phyloP scores from a whole-genome alignment of 169 alveolate species.

The Babesia sp. region DNA sequence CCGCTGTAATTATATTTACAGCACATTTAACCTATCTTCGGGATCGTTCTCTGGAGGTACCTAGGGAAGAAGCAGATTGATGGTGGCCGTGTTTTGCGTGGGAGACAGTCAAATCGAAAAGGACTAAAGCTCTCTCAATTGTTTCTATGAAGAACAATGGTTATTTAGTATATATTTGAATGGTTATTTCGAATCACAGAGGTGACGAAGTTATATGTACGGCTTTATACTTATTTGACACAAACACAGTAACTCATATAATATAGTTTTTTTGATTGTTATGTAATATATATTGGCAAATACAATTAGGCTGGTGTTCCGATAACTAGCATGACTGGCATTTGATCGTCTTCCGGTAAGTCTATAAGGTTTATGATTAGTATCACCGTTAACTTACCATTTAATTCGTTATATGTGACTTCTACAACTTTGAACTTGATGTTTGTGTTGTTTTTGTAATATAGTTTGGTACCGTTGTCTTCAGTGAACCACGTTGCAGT shows the following conservation, averaged over 20 bases:
- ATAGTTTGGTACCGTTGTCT: not conserved
- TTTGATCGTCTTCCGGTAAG: slow-evolving; percentile 1
- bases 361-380: not conserved
- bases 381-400: slow-evolving; percentile 8
- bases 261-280: too few relatives aligned
- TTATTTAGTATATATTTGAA: too few relatives aligned
- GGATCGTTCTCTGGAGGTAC: slow-evolving; percentile 39
- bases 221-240: too few relatives aligned
- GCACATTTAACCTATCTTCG: slow-evolving; percentile 30
- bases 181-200: too few relatives aligned
- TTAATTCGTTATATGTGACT: slow-evolving; percentile 35
- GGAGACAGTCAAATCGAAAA: not conserved
- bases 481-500: slow-evolving; percentile 16
- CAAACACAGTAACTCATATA: too few relatives aligned
- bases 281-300: too few relatives aligned
- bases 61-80: slow-evolving; percentile 6
- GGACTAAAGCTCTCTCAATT: too few relatives aligned
- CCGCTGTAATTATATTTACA: not conserved
- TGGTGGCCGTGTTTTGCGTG: not conserved
- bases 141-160: too few relatives aligned
- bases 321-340: slow-evolving; percentile 53
- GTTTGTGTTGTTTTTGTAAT: not conserved
- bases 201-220: too few relatives aligned
- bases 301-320: slow-evolving; percentile 11
- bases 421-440: slow-evolving; percentile 39